Conservation (phyloP, 1,284 basidiomycete species). For the Puccinia horiana region DNA sequence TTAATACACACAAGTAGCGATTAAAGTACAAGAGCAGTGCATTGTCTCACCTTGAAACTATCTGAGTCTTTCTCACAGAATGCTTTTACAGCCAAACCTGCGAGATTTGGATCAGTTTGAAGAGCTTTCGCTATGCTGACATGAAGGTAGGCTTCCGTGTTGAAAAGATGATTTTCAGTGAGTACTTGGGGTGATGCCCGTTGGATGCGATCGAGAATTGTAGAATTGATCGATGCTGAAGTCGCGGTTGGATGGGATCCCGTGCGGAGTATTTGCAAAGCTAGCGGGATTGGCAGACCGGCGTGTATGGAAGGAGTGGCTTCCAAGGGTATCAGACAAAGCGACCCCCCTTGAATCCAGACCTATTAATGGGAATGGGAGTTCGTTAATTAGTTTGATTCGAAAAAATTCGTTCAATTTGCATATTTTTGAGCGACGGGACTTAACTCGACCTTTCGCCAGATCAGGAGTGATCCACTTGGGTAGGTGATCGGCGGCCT, state of each 20-base stretch:
- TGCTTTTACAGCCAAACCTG: constrained; percentile 81
- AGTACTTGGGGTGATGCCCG: constrained; percentile 64
- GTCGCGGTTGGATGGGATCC: constrained; percentile 69
- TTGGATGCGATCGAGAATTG: constrained; percentile 54
- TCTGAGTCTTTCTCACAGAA: constrained; percentile 90
- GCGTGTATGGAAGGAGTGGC: constrained; percentile 63
- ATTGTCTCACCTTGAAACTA: constrained; percentile 73
- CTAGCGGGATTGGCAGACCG: constrained; percentile 55
- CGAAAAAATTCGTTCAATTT: constrained; percentile 52
- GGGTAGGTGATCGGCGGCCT: constrained; percentile 87
- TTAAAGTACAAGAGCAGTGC: neutral
- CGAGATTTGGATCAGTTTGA: constrained; percentile 67
- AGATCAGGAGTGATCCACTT: constrained; percentile 88
- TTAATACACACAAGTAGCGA: neutral
- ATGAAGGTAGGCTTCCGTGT: constrained; percentile 77
- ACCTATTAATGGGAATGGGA: constrained; percentile 64
- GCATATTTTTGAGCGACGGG: constrained; percentile 53
- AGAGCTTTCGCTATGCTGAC: constrained; percentile 74
- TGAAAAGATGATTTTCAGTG: constrained; percentile 71
- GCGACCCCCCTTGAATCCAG: constrained; percentile 78
- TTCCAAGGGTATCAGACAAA: constrained; percentile 81
- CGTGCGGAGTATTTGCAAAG: constrained; percentile 63
- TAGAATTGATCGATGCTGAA: constrained; percentile 65
- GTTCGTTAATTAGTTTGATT: constrained; percentile 49
- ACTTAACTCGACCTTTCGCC: constrained; percentile 81